These are phyloP conservation scores for Tribonema minus DNA, from an alignment of 108 stramenopile genomes.

Conservation along the genomic window DNA sequence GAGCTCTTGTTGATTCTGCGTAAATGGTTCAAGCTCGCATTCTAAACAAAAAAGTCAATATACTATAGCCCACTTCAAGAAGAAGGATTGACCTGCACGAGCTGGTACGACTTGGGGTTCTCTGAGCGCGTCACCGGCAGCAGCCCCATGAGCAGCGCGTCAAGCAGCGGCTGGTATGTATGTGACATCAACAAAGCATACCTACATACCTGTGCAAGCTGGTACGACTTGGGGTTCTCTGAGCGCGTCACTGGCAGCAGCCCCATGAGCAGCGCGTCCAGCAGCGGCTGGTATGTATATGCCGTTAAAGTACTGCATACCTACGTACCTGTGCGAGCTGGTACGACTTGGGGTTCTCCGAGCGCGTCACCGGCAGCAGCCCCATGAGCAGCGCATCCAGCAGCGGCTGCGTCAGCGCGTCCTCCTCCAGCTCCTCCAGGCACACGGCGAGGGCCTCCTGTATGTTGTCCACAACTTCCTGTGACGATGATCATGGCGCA, in stretches of 20 bases:
- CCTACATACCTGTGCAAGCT: constrained; percentile 11
- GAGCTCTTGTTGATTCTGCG: too few species aligned
- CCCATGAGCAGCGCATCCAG: constrained; percentile 45
- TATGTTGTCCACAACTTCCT: constrained; percentile 11
- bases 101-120: constrained; percentile 34
- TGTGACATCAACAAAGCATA: too few species aligned
- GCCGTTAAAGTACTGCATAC: background rate
- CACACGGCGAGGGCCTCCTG: constrained; percentile 21
- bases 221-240: constrained; percentile 42
- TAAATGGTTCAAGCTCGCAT: too few species aligned
- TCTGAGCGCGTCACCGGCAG: constrained; percentile 40
- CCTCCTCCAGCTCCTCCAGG: constrained; percentile 39
- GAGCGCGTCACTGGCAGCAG: constrained; percentile 39
- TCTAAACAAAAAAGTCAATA: too few species aligned
- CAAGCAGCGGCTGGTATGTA: constrained; percentile 50
- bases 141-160: constrained; percentile 41
- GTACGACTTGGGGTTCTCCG: constrained; percentile 42
- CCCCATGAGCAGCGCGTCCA: constrained; percentile 44
- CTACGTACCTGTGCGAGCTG: constrained; percentile 6
- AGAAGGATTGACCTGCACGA: constrained; percentile 29
- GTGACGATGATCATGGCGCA: too few species aligned
- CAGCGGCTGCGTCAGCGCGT: constrained; percentile 43
- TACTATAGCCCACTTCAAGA: too few species aligned
- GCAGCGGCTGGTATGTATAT: background rate
- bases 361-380: constrained; percentile 40